Evolutionary conservation across 2,329 filamentous ascomycete genomes (phyloP).

Genomic region (Aspergillus sp.): DNA sequence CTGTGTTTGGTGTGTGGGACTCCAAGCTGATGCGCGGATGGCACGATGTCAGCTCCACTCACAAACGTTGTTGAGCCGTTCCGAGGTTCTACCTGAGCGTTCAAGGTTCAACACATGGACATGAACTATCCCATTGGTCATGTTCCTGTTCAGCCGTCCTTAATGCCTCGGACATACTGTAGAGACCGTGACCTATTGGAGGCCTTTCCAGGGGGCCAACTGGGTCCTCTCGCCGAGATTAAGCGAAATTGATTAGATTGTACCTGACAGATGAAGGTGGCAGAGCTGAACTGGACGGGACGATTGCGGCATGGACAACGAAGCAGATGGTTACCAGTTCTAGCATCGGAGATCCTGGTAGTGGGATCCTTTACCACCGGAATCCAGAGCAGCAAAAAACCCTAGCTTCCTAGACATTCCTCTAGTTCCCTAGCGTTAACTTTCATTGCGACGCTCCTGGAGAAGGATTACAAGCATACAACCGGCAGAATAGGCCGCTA

Average conservation of each 20-base stretch:
- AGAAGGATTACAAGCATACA: not conserved
- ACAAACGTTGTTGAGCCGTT: not conserved
- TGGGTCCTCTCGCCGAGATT: not conserved
- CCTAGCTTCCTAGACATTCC: not conserved
- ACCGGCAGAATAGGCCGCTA: not conserved
- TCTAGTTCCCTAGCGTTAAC: not conserved
- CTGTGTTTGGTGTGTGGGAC: not conserved
- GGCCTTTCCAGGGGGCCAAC: not conserved
- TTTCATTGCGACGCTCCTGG: not conserved
- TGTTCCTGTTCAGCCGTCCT: not conserved
- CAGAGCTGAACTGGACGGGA: not conserved
- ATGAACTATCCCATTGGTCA: conserved; percentile 1
- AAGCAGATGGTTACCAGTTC: not conserved
- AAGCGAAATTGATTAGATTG: not conserved
- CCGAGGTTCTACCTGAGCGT: not conserved
- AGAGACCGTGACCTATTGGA: not conserved
- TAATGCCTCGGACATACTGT: not conserved
- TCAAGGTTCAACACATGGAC: not conserved
- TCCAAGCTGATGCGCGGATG: not conserved
- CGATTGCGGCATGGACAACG: not conserved
- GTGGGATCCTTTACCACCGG: not conserved
- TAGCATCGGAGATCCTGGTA: not conserved
- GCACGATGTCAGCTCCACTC: not conserved
- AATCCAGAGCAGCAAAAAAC: not conserved
- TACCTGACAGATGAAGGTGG: not conserved